Percentiles rank a stretch among this genome's conserved stretches.
Conservation (phyloP, 768 basidiomycete species). For the Kwoniella dejecticola region DNA sequence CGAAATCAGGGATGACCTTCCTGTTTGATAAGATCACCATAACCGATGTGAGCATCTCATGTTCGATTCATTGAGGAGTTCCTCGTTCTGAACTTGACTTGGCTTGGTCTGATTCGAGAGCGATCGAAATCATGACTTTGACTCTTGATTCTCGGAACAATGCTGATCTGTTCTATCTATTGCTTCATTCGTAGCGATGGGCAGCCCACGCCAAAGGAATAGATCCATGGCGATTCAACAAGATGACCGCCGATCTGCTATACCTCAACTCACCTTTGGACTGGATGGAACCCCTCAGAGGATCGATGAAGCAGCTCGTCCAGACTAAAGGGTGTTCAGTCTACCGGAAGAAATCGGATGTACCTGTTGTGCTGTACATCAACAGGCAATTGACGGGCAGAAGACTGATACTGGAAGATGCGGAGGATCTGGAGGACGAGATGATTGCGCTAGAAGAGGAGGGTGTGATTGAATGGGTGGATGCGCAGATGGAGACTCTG, state of each 20-base stretch:
- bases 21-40: constrained; percentile 40
- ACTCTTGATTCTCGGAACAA: too few relatives aligned
- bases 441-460: constrained; percentile 29
- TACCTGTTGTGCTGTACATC: constrained; percentile 45
- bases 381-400: constrained; percentile 39
- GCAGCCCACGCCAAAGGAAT: constrained; percentile 31
- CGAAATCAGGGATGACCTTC: constrained; percentile 25
- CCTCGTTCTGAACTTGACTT: too few relatives aligned
- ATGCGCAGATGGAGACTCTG: constrained; percentile 38
- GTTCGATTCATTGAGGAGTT: not conserved
- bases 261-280: constrained; percentile 19
- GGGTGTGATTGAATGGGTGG: constrained; percentile 33
- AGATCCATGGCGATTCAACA: constrained; percentile 36
- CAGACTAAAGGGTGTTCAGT: constrained; percentile 27
- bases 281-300: constrained; percentile 43
- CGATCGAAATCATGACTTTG: too few relatives aligned
- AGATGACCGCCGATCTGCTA: constrained; percentile 38
- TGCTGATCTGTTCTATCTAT: too few relatives aligned
- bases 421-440: constrained; percentile 16
- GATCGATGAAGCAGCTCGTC: constrained; percentile 21
- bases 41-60: constrained; percentile 32
- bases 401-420: constrained; percentile 27
- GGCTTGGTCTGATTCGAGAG: too few relatives aligned
- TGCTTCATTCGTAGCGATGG: constrained; percentile 25
- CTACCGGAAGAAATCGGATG: constrained; percentile 19